Evolutionary conservation across 768 basidiomycete species (phyloP).

Genomic region (Trametes coccinea): DNA sequence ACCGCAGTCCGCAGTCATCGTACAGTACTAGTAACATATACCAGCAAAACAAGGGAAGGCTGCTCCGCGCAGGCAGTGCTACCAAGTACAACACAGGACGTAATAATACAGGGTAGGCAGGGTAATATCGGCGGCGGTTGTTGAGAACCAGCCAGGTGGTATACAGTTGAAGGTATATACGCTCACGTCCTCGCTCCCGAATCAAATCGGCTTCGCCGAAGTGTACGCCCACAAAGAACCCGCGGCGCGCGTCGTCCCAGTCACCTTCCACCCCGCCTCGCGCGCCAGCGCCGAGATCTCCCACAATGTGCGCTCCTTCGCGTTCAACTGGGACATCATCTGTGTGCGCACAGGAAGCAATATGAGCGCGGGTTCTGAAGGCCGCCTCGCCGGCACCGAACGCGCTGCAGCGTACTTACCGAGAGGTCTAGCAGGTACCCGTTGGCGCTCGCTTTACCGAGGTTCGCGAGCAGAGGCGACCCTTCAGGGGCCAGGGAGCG

Average conservation of each 20-base stretch:
- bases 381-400: too few species aligned
- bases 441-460: constrained; percentile 11
- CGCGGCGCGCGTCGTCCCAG: constrained; percentile 52
- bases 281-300: constrained; percentile 53
- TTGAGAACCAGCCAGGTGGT: not conserved
- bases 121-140: not conserved
- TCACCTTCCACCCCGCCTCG: constrained; percentile 64
- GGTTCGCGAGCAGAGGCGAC: constrained; percentile 21
- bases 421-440: constrained; percentile 15
- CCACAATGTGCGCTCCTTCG: constrained; percentile 64
- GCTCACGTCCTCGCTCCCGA: not conserved
- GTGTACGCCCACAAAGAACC: constrained; percentile 28
- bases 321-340: constrained; percentile 56
- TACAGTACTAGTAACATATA: too few species aligned
- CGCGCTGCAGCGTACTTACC: not conserved
- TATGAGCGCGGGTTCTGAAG: not conserved
- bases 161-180: not conserved
- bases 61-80: too few species aligned
- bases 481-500: constrained; percentile 9
- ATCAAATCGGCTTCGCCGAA: constrained; percentile 5
- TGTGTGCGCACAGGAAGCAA: not conserved
- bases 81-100: too few species aligned
- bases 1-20: too few species aligned
- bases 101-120: not conserved
- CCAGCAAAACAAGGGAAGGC: too few species aligned